phyloP scores from a whole-genome alignment of 371 early-diverging fungal species.

The Nosema muscidifuracis region DNA sequence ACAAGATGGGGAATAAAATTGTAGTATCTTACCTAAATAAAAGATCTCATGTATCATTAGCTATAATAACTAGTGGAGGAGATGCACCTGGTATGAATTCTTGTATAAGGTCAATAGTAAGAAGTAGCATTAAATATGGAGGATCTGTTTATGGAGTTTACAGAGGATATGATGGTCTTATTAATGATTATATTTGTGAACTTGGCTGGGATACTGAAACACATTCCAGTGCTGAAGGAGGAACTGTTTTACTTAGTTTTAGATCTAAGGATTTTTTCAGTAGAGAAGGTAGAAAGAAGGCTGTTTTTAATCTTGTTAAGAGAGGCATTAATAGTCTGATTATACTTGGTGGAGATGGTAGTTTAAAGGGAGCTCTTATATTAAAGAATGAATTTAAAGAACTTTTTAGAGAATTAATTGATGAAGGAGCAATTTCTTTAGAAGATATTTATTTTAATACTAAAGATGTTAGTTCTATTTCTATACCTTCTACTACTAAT shows the following conservation, averaged over 20 bases:
- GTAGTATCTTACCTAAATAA: slow-evolving; percentile 18
- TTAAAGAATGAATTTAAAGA: slow-evolving; percentile 82
- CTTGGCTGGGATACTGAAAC: slow-evolving; percentile 81
- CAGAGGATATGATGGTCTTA: slow-evolving; percentile 92
- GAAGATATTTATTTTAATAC: background rate
- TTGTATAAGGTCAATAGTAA: slow-evolving; percentile 81
- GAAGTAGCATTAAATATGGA: slow-evolving; percentile 66
- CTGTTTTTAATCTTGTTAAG: slow-evolving; percentile 74
- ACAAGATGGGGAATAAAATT: slow-evolving; percentile 44
- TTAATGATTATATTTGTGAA: slow-evolving; percentile 79
- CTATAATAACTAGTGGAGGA: slow-evolving; percentile 89
- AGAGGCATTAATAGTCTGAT: slow-evolving; percentile 85
- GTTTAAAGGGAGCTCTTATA: slow-evolving; percentile 84
- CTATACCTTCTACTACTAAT: background rate
- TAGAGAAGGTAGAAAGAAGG: slow-evolving; percentile 75
- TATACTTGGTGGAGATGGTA: slow-evolving; percentile 96
- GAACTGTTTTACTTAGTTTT: slow-evolving; percentile 91
- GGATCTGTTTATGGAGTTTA: slow-evolving; percentile 65
- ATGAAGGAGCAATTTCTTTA: slow-evolving; percentile 43
- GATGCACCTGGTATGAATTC: slow-evolving; percentile 98
- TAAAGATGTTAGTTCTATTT: background rate
- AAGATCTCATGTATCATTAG: slow-evolving; percentile 64
- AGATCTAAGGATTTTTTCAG: slow-evolving; percentile 77
- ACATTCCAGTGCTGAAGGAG: slow-evolving; percentile 73
- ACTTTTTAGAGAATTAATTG: slow-evolving; percentile 70